Conservation (phyloP, 352 stramenopile genomes). For the Hyaloperonospora brassicae region DNA sequence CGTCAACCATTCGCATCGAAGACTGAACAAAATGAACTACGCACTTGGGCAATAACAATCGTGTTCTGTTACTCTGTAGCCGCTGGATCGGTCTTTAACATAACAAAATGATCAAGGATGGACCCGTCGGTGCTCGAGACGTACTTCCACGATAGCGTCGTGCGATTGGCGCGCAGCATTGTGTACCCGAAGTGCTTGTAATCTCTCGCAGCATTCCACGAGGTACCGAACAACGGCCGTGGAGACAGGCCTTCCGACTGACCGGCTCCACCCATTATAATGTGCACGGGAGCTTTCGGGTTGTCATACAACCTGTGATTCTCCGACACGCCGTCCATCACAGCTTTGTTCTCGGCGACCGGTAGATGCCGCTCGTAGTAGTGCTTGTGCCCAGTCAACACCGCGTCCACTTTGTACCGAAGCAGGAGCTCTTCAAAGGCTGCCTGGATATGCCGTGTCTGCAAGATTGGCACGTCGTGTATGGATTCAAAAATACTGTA, state of each 20-base stretch:
- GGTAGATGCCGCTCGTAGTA: slow-evolving; percentile 75
- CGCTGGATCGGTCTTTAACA: slow-evolving; percentile 17
- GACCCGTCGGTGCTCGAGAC: slow-evolving; percentile 19
- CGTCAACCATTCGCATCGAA: too few species aligned
- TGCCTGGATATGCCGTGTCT: slow-evolving; percentile 26
- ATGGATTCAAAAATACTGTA: slow-evolving; percentile 26
- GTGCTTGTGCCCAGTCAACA: slow-evolving; percentile 80
- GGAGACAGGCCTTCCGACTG: slow-evolving; percentile 43
- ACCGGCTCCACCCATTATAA: slow-evolving; percentile 59
- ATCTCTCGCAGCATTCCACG: slow-evolving; percentile 39
- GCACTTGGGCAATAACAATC: too few species aligned
- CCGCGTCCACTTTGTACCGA: slow-evolving; percentile 82
- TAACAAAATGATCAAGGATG: slow-evolving; percentile 30
- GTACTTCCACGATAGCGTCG: slow-evolving; percentile 27
- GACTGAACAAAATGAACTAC: too few species aligned
- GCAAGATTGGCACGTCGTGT: not conserved
- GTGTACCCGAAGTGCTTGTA: slow-evolving; percentile 46
- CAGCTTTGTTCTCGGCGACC: slow-evolving; percentile 31
- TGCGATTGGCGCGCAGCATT: slow-evolving; percentile 30
- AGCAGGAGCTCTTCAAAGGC: slow-evolving; percentile 81
- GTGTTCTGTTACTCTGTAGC: not conserved
- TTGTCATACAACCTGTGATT: slow-evolving; percentile 59
- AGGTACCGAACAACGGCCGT: slow-evolving; percentile 9
- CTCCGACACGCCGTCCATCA: slow-evolving; percentile 29
- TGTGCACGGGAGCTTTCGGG: slow-evolving; percentile 54